Percentiles rank a stretch among this genome's conserved stretches.
phyloP scores from a whole-genome alignment of 2,329 filamentous ascomycete species.

The Pezicula neosporulosa region DNA sequence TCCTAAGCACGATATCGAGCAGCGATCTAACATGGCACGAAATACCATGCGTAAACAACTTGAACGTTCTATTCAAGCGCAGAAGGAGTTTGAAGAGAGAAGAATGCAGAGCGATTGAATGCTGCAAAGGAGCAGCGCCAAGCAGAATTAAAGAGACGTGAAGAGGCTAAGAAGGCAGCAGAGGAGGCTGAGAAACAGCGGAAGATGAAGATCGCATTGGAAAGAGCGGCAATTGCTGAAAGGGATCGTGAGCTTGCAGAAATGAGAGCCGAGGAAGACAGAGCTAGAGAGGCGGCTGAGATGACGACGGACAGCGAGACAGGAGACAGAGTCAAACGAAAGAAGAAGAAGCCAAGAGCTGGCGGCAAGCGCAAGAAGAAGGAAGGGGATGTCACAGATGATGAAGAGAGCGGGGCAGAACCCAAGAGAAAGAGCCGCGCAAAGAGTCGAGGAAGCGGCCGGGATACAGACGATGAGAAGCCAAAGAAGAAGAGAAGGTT shows the following conservation, averaged over 20 bases:
- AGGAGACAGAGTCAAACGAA: slow-evolving; percentile 75
- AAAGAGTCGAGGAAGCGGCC: slow-evolving; percentile 18
- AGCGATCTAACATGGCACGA: slow-evolving; percentile 93
- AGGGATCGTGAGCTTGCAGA: slow-evolving; percentile 71
- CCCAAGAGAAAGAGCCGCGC: slow-evolving; percentile 19
- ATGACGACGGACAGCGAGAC: slow-evolving; percentile 79
- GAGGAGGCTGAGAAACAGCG: slow-evolving; percentile 69
- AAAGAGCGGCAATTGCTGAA: slow-evolving; percentile 77
- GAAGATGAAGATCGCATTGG: slow-evolving; percentile 79
- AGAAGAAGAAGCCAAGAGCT: slow-evolving; percentile 61
- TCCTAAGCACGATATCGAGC: slow-evolving; percentile 84
- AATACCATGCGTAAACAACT: slow-evolving; percentile 94
- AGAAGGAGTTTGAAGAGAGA: slow-evolving; percentile 90
- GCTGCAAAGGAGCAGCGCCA: slow-evolving; percentile 78
- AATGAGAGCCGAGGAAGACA: slow-evolving; percentile 68
- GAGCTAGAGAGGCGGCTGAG: slow-evolving; percentile 67
- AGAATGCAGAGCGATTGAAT: slow-evolving; percentile 83
- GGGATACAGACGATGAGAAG: slow-evolving; percentile 30
- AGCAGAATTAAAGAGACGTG: slow-evolving; percentile 71
- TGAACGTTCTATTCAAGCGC: slow-evolving; percentile 76
- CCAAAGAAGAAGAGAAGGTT: slow-evolving; percentile 32
- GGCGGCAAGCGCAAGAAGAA: slow-evolving; percentile 38
- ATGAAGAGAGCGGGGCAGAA: slow-evolving; percentile 26
- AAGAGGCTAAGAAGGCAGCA: slow-evolving; percentile 68
- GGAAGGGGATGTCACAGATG: slow-evolving; percentile 29